Evolutionary conservation across 2,329 filamentous ascomycete genomes (phyloP), one percentile per base, ranked within the genome.

Genomic region (Beauveria asiatica): DNA sequence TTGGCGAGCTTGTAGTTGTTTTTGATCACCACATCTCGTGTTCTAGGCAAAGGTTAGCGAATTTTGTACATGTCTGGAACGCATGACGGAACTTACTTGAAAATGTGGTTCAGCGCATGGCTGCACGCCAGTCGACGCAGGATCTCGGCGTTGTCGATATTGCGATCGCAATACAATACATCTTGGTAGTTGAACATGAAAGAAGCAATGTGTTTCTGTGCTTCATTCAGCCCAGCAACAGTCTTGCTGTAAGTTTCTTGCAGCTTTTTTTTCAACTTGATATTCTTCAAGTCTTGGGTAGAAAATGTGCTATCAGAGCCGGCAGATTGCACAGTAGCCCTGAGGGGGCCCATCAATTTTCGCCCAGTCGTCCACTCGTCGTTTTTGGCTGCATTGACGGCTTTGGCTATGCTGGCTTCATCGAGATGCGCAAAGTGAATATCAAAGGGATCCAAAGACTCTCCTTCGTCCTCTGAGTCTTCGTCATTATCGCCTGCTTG

Each of bases 91-190:
- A 69, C 81, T 70, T 71, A 86, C 83, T 96, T 97, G 73, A 96
- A 86, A 45, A 97, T 80, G 70, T 97, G 94, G 71, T 97, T 97
- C 13, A 97, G 78, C 3, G 88, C 87, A 73, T 99, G 94, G 1
- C 97, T 78, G 66, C 89, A 91, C 17, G 85, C 80, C 56, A 96
- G 76, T 45, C 86, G 84, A 55, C 91, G 85, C 53, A 97, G 71
- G 5, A 79, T 81, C 23, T 82, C 77, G 0, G 89, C 83, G 69
- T 93, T 94, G 17, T 80, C 76, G 1, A 86, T 74, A 0, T 83
- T 90, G 48, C 93, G 82, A 57, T 85, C 84, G 60, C 87, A 90
- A 68, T 89, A 89, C 1, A 97, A 74, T 1, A 96, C 67, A 69
- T 97, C 93, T 59, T 84, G 83, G 69, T 97, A 96, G 65, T 85